Percentiles rank a stretch among this genome's conserved stretches.
Conservation (phyloP, 192 early-diverging fungal genomes). For the Entophlyctis luteolus region DNA sequence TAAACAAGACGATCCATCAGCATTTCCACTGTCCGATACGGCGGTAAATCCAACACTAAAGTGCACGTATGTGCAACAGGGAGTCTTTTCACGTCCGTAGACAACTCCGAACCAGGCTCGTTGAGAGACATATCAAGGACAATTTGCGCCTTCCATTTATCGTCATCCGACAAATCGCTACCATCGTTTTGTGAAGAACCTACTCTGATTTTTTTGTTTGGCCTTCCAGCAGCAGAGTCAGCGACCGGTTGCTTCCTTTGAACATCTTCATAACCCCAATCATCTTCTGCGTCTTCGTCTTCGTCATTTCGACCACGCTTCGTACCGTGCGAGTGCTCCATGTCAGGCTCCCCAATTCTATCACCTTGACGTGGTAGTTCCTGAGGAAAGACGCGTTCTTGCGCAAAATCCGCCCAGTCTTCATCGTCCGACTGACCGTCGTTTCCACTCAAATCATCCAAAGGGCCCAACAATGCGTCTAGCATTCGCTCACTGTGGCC, state of each 20-base stretch:
- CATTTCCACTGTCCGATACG: slow-evolving; percentile 19
- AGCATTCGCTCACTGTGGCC: not conserved
- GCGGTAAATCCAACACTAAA: slow-evolving; percentile 19
- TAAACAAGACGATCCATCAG: slow-evolving; percentile 21
- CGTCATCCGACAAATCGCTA: not conserved
- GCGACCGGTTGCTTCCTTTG: no score
- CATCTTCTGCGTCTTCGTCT: slow-evolving; percentile 11
- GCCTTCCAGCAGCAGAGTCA: no score
- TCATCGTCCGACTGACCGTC: not conserved
- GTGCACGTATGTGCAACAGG: slow-evolving; percentile 24
- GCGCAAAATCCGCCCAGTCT: not conserved
- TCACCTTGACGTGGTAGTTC: not conserved
- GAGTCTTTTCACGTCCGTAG: slow-evolving; percentile 7
- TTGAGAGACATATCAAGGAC: slow-evolving; percentile 7
- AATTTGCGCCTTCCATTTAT: not conserved
- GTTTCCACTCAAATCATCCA: not conserved
- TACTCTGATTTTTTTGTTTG: not conserved
- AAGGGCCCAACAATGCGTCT: not conserved
- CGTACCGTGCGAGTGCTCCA: not conserved
- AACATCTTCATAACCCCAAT: slow-evolving; percentile 21
- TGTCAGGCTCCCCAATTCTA: not conserved
- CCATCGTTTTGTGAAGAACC: not conserved
- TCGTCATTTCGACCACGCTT: slow-evolving; percentile 10
- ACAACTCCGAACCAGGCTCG: not conserved
- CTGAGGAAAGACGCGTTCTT: not conserved